phyloP scores from a whole-genome alignment of 1,284 basidiomycete species.

The Anthracocystis panici-leucophaei region DNA sequence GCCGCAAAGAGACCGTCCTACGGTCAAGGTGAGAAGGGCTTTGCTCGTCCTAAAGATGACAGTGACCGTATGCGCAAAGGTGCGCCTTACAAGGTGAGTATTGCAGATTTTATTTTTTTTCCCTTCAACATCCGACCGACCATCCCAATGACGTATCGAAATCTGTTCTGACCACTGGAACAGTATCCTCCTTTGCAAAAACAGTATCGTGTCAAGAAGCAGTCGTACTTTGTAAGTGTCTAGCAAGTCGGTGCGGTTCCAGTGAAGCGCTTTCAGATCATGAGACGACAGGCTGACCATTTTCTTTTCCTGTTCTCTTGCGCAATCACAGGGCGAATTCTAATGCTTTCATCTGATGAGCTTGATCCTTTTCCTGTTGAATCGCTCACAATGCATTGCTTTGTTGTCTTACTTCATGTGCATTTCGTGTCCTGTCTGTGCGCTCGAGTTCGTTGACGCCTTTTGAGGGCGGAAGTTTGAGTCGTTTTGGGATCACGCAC shows the following conservation, averaged over 20 bases:
- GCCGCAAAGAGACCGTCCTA: constrained; percentile 56
- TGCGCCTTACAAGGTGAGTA: constrained; percentile 63
- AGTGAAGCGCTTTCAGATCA: background rate
- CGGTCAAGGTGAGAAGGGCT: constrained; percentile 57
- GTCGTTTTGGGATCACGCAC: background rate
- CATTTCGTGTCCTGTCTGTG: background rate
- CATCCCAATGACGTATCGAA: constrained; percentile 29
- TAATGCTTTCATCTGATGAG: constrained; percentile 6
- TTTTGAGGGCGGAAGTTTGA: background rate
- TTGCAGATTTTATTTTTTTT: too few relatives aligned
- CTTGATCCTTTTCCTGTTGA: background rate
- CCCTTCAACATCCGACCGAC: background rate
- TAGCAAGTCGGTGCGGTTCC: background rate
- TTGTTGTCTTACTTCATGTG: background rate
- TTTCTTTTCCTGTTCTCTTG: background rate
- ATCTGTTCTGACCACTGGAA: constrained; percentile 49
- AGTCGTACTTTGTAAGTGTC: constrained; percentile 61
- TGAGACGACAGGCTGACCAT: background rate
- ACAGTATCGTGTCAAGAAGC: constrained; percentile 63
- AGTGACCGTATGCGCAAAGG: constrained; percentile 61
- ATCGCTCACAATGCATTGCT: constrained; percentile 3
- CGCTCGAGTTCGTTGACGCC: background rate
- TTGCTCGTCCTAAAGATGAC: constrained; percentile 61
- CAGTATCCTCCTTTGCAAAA: constrained; percentile 61
- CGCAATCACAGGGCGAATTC: constrained; percentile 11